A percentile compares a stretch with the other conserved stretches of the same genome.
These are phyloP conservation scores for Tephrocybe sp. DNA, from an alignment of 768 basidiomycete species.

Conservation along the genomic window DNA sequence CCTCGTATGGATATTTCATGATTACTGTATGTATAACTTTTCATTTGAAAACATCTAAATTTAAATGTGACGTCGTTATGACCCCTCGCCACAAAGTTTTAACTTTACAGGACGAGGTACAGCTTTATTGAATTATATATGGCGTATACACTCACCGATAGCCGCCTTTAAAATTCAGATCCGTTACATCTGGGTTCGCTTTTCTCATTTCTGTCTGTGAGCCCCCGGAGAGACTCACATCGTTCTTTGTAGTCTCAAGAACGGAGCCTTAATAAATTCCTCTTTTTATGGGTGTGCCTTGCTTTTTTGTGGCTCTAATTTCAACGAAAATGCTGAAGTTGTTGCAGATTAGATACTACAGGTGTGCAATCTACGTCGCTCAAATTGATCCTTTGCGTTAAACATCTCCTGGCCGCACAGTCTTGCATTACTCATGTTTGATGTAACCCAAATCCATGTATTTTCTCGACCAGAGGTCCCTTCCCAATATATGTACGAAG, in stretches of 20 bases:
- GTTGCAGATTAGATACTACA: slow-evolving; percentile 42
- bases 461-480: slow-evolving; percentile 36
- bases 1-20: slow-evolving; percentile 35
- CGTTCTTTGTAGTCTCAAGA: slow-evolving; percentile 28
- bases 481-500: slow-evolving; percentile 30
- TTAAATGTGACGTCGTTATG: neutral
- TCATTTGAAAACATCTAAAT: neutral
- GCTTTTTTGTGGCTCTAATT: neutral
- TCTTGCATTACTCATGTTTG: slow-evolving; percentile 38
- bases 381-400: no score
- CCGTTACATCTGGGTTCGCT: slow-evolving; percentile 36
- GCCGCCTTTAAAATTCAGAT: slow-evolving; percentile 20
- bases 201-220: neutral
- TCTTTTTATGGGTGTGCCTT: slow-evolving; percentile 38
- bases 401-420: slow-evolving; percentile 24
- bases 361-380: neutral
- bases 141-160: no score
- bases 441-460: slow-evolving; percentile 41
- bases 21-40: slow-evolving; percentile 26
- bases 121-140: neutral
- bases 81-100: slow-evolving; percentile 17
- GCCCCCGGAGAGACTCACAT: neutral
- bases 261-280: slow-evolving; percentile 29
- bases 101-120: slow-evolving; percentile 32
- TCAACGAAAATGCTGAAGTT: neutral